Evolutionary conservation across 148 eudicot species (phyloP).

Genomic region (Heliosperma pusillum): DNA sequence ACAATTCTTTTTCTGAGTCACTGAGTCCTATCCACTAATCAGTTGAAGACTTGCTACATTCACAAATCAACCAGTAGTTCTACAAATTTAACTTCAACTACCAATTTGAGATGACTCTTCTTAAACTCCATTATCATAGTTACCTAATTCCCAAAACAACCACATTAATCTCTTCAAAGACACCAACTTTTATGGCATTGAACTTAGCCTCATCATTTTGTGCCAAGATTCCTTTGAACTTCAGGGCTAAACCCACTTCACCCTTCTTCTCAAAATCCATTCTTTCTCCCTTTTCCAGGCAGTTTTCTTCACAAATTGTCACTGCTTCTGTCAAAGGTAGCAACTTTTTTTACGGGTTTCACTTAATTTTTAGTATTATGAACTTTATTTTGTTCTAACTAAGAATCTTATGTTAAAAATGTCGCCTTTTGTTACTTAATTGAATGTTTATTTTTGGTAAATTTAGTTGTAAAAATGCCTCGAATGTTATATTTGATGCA

Average conservation of each 20-base stretch:
- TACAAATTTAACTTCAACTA: not conserved
- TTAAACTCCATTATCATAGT: conserved; percentile 21
- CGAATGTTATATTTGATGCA: not conserved
- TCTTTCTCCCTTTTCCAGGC: conserved; percentile 34
- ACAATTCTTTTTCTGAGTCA: not conserved
- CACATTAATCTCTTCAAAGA: conserved; percentile 3
- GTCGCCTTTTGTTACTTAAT: not conserved
- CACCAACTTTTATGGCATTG: conserved; percentile 36
- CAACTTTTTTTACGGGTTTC: conserved; percentile 4
- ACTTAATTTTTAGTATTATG: conserved; percentile 9
- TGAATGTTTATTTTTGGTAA: not conserved
- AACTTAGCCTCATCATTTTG: conserved; percentile 42
- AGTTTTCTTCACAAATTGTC: conserved; percentile 44
- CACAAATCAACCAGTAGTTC: not conserved
- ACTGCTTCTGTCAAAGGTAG: conserved; percentile 36
- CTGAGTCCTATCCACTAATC: not conserved
- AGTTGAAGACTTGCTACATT: conserved; percentile 1
- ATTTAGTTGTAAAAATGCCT: not conserved
- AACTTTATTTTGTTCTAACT: not conserved
- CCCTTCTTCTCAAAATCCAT: conserved; percentile 29
- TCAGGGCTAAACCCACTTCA: conserved; percentile 42
- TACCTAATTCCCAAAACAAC: conserved; percentile 23
- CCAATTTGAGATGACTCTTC: conserved; percentile 19
- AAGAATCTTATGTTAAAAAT: not conserved
- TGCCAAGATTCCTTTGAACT: conserved; percentile 33